These are phyloP conservation scores for Penicillium salamii DNA, from an alignment of 495 filamentous ascomycete species.

Conservation along the genomic window DNA sequence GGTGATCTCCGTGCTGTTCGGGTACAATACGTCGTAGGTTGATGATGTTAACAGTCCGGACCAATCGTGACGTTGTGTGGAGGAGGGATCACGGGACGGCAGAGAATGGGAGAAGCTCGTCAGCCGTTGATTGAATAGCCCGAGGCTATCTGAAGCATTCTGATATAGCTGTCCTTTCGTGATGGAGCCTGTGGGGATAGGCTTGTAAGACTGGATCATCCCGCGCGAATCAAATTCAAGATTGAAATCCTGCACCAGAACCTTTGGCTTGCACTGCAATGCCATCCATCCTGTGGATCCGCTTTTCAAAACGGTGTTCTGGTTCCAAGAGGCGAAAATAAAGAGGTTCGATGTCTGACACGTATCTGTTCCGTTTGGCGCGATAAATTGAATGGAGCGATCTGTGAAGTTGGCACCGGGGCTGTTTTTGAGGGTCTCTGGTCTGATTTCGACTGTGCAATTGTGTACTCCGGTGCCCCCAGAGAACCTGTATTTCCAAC, in stretches of 20 bases:
- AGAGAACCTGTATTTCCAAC: conserved; percentile 9
- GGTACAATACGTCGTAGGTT: not conserved
- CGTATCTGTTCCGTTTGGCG: conserved; percentile 3
- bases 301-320: not conserved
- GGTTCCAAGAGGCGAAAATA: conserved; percentile 5
- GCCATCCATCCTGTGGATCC: not conserved
- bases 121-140: conserved; percentile 4
- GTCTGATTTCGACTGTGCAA: conserved; percentile 7
- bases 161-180: conserved; percentile 9
- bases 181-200: conserved; percentile 7
- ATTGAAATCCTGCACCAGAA: conserved; percentile 12
- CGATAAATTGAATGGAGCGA: conserved; percentile 6
- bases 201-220: conserved; percentile 4
- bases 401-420: not conserved
- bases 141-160: conserved; percentile 16
- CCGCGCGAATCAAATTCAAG: conserved; percentile 12
- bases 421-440: not conserved
- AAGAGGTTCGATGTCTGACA: conserved; percentile 11
- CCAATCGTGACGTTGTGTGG: not conserved
- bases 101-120: not conserved
- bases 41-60: not conserved
- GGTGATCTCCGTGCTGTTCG: not conserved
- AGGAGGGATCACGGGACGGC: not conserved
- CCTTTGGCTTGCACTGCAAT: conserved; percentile 15
- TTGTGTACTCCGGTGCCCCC: not conserved